phyloP scores from a whole-genome alignment of 2,329 filamentous ascomycete species.

The Falciphora oryzae region DNA sequence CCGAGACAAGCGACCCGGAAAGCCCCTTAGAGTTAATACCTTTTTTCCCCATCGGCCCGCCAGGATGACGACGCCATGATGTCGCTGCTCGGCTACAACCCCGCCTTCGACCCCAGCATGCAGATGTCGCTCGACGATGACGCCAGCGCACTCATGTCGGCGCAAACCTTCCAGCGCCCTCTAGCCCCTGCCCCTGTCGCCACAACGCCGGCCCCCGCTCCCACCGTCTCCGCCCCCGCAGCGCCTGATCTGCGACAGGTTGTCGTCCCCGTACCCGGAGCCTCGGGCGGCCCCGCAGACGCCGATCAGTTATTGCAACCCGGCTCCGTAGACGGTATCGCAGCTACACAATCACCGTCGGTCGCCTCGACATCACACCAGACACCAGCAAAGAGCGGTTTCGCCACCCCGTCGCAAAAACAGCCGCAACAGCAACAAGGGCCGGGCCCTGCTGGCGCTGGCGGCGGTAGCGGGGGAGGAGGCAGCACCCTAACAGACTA shows the following conservation, averaged over 20 bases:
- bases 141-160: constrained; percentile 16
- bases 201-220: neutral
- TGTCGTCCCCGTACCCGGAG: neutral
- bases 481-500: constrained; percentile 50
- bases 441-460: neutral
- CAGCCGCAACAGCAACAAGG: neutral
- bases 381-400: neutral
- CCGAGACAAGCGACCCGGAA: neutral
- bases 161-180: constrained; percentile 8
- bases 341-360: neutral
- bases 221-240: neutral
- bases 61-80: constrained; percentile 31
- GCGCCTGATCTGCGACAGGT: neutral
- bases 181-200: neutral
- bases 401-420: neutral
- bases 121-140: constrained; percentile 37
- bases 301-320: neutral
- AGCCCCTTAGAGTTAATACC: neutral
- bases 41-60: neutral
- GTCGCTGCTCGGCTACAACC: constrained; percentile 33
- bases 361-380: neutral
- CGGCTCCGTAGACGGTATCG: neutral
- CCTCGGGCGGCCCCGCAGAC: neutral
- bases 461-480: neutral
- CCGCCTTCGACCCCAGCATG: constrained; percentile 30